Evolutionary conservation across 2,329 filamentous ascomycete species (phyloP).

Genomic region (Ophiocordyceps australis): DNA sequence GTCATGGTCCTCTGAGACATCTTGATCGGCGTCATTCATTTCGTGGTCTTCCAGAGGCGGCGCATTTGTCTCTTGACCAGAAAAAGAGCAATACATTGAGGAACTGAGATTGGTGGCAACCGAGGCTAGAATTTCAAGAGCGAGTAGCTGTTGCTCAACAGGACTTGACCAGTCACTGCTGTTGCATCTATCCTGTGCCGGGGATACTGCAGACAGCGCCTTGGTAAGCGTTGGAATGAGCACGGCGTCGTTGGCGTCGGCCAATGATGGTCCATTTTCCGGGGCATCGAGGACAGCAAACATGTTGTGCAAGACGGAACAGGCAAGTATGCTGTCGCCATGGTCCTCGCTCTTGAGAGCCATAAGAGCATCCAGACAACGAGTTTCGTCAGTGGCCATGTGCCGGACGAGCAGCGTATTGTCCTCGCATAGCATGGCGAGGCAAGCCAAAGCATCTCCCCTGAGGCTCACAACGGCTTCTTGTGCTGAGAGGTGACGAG

Average conservation of each 20-base stretch:
- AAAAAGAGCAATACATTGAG: constrained; percentile 19
- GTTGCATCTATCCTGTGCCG: constrained; percentile 9
- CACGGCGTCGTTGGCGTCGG: constrained; percentile 13
- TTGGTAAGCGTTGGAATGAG: constrained; percentile 18
- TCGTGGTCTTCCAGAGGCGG: constrained; percentile 20
- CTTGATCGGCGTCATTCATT: constrained; percentile 17
- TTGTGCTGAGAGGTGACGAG: constrained; percentile 21
- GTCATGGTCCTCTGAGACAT: constrained; percentile 17
- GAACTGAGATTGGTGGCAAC: constrained; percentile 42
- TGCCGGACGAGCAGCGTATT: constrained; percentile 32
- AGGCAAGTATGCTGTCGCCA: constrained; percentile 34
- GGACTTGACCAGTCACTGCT: constrained; percentile 19
- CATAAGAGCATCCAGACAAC: constrained; percentile 29
- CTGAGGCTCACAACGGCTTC: constrained; percentile 21
- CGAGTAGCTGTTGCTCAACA: constrained; percentile 29
- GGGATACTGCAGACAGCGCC: constrained; percentile 9
- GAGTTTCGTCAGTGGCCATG: constrained; percentile 27
- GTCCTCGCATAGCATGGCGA: constrained; percentile 42
- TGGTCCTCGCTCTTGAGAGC: constrained; percentile 26
- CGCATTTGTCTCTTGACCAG: constrained; percentile 11
- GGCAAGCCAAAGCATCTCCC: constrained; percentile 31
- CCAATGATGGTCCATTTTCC: constrained; percentile 6
- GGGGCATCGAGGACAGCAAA: constrained; percentile 22
- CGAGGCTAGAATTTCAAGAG: constrained; percentile 43
- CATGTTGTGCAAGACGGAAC: constrained; percentile 43